A percentile compares a stretch with the other conserved stretches of the same genome.
These are phyloP conservation scores for Xerocomus spinulosus DNA, from an alignment of 768 basidiomycete species.

Conservation along the genomic window DNA sequence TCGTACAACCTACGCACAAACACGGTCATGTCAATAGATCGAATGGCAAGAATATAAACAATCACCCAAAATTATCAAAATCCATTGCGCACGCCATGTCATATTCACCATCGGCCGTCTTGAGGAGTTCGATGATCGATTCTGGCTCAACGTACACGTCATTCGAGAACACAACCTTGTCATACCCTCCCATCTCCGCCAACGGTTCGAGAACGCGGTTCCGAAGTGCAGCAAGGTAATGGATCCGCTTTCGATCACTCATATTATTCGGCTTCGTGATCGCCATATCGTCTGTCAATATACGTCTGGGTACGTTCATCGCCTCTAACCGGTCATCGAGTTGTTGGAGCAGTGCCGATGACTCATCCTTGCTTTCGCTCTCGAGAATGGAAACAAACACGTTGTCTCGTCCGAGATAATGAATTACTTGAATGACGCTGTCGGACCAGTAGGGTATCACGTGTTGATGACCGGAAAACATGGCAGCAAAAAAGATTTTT, in stretches of 20 bases:
- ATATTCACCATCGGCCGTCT: constrained; percentile 35
- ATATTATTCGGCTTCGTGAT: constrained; percentile 8
- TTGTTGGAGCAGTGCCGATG: constrained; percentile 8
- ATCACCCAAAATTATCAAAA: constrained; percentile 31
- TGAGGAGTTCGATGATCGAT: constrained; percentile 36
- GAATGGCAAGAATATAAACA: too few relatives aligned
- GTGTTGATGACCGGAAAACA: constrained; percentile 37
- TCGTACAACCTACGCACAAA: constrained; percentile 17
- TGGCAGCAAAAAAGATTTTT: constrained; percentile 24
- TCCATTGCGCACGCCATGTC: constrained; percentile 44
- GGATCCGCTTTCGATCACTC: neutral
- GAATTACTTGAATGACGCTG: constrained; percentile 32
- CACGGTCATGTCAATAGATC: neutral
- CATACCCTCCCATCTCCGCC: constrained; percentile 32
- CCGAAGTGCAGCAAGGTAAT: constrained; percentile 26
- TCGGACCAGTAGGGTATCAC: constrained; percentile 39
- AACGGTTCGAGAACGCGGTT: constrained; percentile 42
- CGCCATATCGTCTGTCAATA: constrained; percentile 8
- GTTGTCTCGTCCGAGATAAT: constrained; percentile 39
- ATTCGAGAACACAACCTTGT: constrained; percentile 40
- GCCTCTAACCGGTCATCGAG: constrained; percentile 6
- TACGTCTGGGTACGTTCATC: constrained; percentile 12
- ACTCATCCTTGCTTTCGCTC: constrained; percentile 26
- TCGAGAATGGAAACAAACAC: constrained; percentile 42
- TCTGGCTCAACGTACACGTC: constrained; percentile 41